Evolutionary conservation across 2,329 filamentous ascomycete species (phyloP), one percentile per base, ranked within the genome.

Genomic region (Calonectria pteridis): DNA sequence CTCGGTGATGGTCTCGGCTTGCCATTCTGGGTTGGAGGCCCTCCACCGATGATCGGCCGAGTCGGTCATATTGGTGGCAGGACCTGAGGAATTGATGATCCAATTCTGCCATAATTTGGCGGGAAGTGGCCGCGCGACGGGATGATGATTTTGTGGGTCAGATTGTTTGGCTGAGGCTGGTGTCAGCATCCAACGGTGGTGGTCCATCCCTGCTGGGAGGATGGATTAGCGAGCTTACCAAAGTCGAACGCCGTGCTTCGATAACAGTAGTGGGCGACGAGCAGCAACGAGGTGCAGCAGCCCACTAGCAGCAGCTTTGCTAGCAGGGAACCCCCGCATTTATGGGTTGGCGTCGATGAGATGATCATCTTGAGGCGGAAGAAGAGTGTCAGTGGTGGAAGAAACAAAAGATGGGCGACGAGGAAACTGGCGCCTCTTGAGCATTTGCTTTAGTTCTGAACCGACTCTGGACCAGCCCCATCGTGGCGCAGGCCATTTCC

Each of bases 81-180:
- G 79, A 33, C 79, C 55, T 13, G 82, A 78, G 1, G 81, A 74
- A 37, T 81, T 80, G 33, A 82, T 79, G 67, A 80, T 80, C 81
- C 80, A 83, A 46, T 79, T 82, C 63, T 83, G 81, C 82, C 81
- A 83, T 14, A 83, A 81, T 70, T 83, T 83, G 16, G 58, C 50
- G 49, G 77, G 77, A 29, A 79, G 73, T 10, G 69, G 37, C 20
- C 71, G 59, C 53, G 28, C 2, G 7, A 51, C 40, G 28, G 33
- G 10, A 33, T 28, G 31, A 7, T 26, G 55, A 10, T 10, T 33
- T 13, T 53, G 64, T 35, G n/a, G 9, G 26, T 13, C 11, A 11
- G 50, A 23, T 18, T 18, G 23, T 1, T 53, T 37, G 29, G 46
- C 18, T 16, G 35, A 31, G 26, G n/a, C 23, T 23, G 23, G 6